Evolutionary conservation across 2,329 filamentous ascomycete genomes (phyloP), one percentile per base, ranked within the genome.

Genomic region (Aureobasidium sp.): DNA sequence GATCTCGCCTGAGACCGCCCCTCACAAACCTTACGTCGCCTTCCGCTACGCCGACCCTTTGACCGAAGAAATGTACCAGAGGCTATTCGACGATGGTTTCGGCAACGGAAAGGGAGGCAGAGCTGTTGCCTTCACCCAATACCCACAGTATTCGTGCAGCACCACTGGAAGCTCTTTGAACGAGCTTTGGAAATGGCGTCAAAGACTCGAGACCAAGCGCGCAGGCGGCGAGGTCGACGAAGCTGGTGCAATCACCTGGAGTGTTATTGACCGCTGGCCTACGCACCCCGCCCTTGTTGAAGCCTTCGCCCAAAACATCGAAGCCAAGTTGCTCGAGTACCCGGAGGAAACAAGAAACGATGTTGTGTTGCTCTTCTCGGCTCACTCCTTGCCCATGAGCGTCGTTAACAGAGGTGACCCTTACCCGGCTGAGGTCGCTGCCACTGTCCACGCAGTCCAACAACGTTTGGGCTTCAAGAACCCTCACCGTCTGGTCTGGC

Each of bases 381-480:
- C 94, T 1, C 94, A 99, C 78, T 96, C 91, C 69, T 78, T 99
- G 67, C 94, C 94, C 41, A 99, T 99, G 94, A 89, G 87, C 59
- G 94, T 99, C 8, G 92, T 99, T 59, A 99, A 99, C 77, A 84
- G 93, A 81, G 88, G 94, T 64, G 94, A 99, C 70, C 89, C 94
- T 0, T 99, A 99, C 73, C 93, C 94, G 1, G 88, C 90, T 34
- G 94, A 99, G 74, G 94, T 99, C 5, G 93, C 90, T 7, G 94
- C 94, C 10, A 99, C 94, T 0, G 94, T 97, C 9, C 87, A 96
- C 71, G 92, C 93, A 3, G 93, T 99, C n/a, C 97, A 97, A 89
- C 85, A 95, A 72, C 83, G 90, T 52, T 81, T 99, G 15, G 87
- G 87, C 36, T 91, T 94, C 75, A 87, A 85, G 64, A 94, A 99